These are phyloP conservation scores for Fusarium oxysporum DNA, from an alignment of 2,329 filamentous ascomycete genomes.

Conservation along the genomic window DNA sequence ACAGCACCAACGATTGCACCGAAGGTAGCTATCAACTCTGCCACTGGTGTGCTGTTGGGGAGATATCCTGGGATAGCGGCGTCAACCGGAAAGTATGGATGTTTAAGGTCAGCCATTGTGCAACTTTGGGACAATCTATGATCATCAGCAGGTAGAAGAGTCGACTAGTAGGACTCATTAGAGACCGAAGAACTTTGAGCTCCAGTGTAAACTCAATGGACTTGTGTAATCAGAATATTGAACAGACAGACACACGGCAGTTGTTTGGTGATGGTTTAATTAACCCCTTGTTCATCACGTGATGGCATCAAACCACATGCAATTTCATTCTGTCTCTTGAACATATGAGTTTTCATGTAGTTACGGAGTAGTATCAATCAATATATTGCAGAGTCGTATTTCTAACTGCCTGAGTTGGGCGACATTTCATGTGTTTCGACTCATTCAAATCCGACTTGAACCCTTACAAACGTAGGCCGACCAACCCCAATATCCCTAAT, in stretches of 20 bases:
- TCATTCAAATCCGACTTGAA: not conserved
- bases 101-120: slow-evolving; percentile 36
- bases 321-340: not conserved
- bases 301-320: not conserved
- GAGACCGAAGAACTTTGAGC: not conserved
- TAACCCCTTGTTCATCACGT: slow-evolving; percentile 17
- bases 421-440: not conserved
- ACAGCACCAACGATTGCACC: slow-evolving; percentile 52
- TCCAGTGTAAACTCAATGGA: too few species aligned
- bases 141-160: not conserved
- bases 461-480: not conserved
- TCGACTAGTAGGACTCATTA: too few species aligned
- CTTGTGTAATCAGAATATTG: not conserved
- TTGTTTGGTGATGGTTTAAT: not conserved
- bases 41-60: slow-evolving; percentile 57
- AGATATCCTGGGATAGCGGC: slow-evolving; percentile 58
- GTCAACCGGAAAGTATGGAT: slow-evolving; percentile 64
- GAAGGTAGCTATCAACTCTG: slow-evolving; percentile 52
- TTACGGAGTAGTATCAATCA: not conserved
- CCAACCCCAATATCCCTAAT: too few species aligned
- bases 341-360: not conserved
- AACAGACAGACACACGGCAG: not conserved
- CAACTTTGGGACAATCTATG: not conserved
- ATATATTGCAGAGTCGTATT: not conserved
- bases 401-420: not conserved